These are phyloP conservation scores for Papiliotrema laurentii DNA, from an alignment of 1,284 basidiomycete species.

Conservation along the genomic window DNA sequence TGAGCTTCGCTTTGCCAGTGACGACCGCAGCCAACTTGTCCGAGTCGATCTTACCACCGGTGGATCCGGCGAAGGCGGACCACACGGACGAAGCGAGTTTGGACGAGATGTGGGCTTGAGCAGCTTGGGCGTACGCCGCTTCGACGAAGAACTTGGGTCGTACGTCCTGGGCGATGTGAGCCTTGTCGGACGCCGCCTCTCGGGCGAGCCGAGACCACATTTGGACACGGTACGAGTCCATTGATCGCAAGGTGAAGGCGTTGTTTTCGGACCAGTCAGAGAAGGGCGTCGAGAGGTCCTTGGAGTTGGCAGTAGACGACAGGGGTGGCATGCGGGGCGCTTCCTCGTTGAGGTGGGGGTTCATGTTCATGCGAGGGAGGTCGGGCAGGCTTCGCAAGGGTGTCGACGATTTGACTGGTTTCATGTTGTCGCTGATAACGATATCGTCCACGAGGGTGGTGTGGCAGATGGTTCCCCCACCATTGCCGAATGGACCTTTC, in stretches of 20 bases:
- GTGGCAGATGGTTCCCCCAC: conserved; percentile 78
- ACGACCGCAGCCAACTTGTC: conserved; percentile 50
- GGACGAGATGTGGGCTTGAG: conserved; percentile 43
- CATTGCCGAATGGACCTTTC: conserved; percentile 48
- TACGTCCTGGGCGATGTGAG: conserved; percentile 29
- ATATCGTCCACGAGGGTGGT: conserved; percentile 69
- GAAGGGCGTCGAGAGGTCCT: conserved; percentile 60
- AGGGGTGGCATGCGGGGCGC: conserved; percentile 18
- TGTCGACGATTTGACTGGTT: background rate
- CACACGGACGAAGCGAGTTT: conserved; percentile 48
- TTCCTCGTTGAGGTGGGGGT: conserved; percentile 61
- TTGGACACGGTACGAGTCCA: conserved; percentile 81
- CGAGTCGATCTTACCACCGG: conserved; percentile 28
- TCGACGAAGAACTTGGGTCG: conserved; percentile 48
- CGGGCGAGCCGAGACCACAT: conserved; percentile 75
- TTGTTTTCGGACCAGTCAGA: conserved; percentile 59
- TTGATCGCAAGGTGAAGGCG: conserved; percentile 72
- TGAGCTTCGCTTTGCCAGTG: conserved; percentile 43
- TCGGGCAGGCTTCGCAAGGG: conserved; percentile 27
- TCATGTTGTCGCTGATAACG: conserved; percentile 26
- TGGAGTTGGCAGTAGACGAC: conserved; percentile 31
- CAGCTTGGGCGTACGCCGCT: conserved; percentile 23
- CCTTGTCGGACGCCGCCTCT: conserved; percentile 44
- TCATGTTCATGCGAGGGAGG: conserved; percentile 62
- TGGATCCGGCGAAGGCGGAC: conserved; percentile 44